A percentile compares a stretch with the other conserved stretches of the same genome.
These are phyloP conservation scores for Irpex sp. DNA, from an alignment of 1,284 basidiomycete genomes.

Conservation along the genomic window DNA sequence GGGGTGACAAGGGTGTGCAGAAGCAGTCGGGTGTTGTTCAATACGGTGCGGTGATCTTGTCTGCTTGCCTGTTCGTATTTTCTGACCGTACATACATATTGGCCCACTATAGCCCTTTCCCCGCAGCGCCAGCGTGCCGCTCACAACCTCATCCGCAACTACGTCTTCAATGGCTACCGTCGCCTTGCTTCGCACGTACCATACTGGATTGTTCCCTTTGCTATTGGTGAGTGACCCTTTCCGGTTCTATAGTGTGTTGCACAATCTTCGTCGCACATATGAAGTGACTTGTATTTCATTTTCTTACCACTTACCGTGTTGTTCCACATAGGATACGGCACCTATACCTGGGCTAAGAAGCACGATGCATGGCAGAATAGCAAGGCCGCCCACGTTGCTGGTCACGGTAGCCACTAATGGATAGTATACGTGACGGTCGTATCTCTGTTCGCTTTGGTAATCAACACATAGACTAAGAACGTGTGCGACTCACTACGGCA, in stretches of 20 bases:
- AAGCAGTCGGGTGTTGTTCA: constrained; percentile 78
- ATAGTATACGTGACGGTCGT: background rate
- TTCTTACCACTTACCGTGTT: background rate
- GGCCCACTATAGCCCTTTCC: constrained; percentile 59
- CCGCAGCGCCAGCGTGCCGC: constrained; percentile 77
- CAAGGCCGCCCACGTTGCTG: constrained; percentile 74
- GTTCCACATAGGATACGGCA: constrained; percentile 62
- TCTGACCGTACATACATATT: background rate
- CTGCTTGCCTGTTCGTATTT: background rate
- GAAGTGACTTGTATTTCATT: background rate
- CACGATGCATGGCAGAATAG: constrained; percentile 72
- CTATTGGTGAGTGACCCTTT: constrained; percentile 56
- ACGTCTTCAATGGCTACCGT: constrained; percentile 85
- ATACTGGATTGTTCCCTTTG: constrained; percentile 81
- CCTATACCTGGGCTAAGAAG: constrained; percentile 81
- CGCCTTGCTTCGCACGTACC: constrained; percentile 73
- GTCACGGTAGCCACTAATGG: constrained; percentile 26
- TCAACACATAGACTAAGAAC: constrained; percentile 1
- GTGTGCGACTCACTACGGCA: background rate
- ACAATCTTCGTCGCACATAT: no score
- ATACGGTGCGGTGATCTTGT: constrained; percentile 66
- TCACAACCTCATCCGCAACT: constrained; percentile 67
- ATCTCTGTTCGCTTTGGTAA: background rate
- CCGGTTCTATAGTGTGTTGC: background rate
- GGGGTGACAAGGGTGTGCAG: constrained; percentile 74